These are phyloP conservation scores for Trichoderma sp. DNA, from an alignment of 2,329 filamentous ascomycete species.

Conservation along the genomic window DNA sequence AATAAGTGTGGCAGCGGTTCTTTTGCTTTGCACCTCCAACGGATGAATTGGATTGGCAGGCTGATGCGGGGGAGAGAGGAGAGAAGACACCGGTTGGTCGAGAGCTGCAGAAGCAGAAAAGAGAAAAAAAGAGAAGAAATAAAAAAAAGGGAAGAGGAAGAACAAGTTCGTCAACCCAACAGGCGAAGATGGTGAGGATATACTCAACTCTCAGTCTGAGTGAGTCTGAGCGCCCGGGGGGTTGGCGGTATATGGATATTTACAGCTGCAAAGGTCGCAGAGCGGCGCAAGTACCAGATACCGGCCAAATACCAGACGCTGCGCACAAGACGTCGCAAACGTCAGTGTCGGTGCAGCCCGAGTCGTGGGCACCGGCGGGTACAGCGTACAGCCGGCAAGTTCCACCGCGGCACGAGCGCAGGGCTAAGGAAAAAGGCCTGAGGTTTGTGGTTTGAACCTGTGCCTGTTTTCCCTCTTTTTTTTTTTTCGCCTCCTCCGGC, in stretches of 20 bases:
- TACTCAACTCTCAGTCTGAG: background rate
- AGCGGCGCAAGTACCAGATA: background rate
- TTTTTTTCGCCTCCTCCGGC: background rate
- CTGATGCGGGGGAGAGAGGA: background rate
- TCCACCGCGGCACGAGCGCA: constrained; percentile 1
- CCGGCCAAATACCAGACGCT: background rate
- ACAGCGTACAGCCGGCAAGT: background rate
- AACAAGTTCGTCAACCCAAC: background rate
- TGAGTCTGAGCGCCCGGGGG: background rate
- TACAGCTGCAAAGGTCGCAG: background rate
- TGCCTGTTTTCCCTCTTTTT: background rate
- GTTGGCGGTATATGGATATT: constrained; percentile 2
- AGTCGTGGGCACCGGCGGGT: background rate
- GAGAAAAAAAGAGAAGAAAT: background rate
- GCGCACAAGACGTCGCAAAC: background rate
- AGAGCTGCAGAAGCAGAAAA: background rate
- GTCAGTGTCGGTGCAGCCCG: background rate
- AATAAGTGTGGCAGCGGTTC: background rate
- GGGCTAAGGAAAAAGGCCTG: background rate
- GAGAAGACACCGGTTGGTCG: background rate
- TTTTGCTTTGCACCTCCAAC: background rate
- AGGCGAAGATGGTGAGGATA: background rate
- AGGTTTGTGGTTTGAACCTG: background rate
- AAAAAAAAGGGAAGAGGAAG: background rate
- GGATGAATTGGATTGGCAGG: background rate